Conservation (phyloP, 768 basidiomycete genomes). For the Cystofilobasidium bisporidii region DNA sequence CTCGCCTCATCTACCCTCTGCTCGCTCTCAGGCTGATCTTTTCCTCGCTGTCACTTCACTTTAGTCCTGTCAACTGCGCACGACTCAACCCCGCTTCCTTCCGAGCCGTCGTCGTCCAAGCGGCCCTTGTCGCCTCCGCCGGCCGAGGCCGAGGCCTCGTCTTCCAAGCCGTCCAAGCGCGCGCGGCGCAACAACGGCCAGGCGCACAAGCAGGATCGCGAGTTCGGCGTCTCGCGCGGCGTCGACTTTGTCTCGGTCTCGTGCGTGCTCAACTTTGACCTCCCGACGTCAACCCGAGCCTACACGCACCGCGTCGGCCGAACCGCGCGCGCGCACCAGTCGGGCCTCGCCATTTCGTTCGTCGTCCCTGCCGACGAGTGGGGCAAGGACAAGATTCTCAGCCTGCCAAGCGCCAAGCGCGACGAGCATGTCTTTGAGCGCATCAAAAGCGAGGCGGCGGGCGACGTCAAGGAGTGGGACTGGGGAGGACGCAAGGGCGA, state of each 20-base stretch:
- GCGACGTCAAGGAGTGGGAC: constrained; percentile 70
- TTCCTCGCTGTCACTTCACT: not conserved
- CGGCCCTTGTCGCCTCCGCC: constrained; percentile 15
- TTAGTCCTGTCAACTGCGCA: constrained; percentile 24
- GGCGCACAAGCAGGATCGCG: constrained; percentile 49
- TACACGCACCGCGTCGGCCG: constrained; percentile 95
- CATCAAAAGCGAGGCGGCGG: constrained; percentile 64
- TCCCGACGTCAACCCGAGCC: constrained; percentile 73
- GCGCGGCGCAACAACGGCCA: constrained; percentile 33
- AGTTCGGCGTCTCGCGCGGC: constrained; percentile 90
- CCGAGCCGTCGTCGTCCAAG: constrained; percentile 9
- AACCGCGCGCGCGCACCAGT: constrained; percentile 88
- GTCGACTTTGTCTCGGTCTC: constrained; percentile 95
- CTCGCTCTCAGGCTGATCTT: not conserved
- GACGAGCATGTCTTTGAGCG: constrained; percentile 69
- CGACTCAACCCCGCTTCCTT: constrained; percentile 6
- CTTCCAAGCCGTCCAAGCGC: constrained; percentile 43
- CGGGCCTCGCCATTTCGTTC: constrained; percentile 84
- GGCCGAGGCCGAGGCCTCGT: constrained; percentile 5
- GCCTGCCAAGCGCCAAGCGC: constrained; percentile 57
- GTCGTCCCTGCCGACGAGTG: constrained; percentile 49
- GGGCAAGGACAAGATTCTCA: constrained; percentile 49
- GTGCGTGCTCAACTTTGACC: constrained; percentile 95
- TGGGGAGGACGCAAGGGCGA: constrained; percentile 76
- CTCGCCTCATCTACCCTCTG: not conserved